Evolutionary conservation across 1,284 basidiomycete species (phyloP), one percentile per base, ranked within the genome.

Genomic region (Microstroma glucosiphilum): DNA sequence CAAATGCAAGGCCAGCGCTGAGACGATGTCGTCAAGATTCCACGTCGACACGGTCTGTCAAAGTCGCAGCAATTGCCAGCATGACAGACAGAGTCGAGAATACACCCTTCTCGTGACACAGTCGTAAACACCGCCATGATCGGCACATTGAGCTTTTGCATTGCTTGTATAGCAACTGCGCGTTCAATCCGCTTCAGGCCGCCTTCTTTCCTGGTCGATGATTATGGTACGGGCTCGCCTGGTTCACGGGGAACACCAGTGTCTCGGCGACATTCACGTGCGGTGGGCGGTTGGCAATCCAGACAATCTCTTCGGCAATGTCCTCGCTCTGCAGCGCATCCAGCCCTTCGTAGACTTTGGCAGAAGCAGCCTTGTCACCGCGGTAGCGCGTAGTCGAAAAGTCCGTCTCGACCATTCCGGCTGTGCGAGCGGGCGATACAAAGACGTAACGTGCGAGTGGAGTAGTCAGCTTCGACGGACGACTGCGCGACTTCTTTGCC

Each of bases 231-330:
- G 43, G 43, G 26, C 51, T 54, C 23, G 75, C 75, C 66, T 77
- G 75, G 58, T 76, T 73, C 6, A 71, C 70, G 6, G 75, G 75
- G 62, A 77, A 68, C 19, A 77, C 63, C 37, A 73, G 59, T 53
- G 64, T 58, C 58, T 76, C 70, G n/a, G 78, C 77, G 40, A 78
- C 62, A 51, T 80, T 77, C 56, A 80, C 78, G 59, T 79, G 77
- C 12, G 71, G 46, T 37, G 76, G 75, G 49, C 92, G 87, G 13
- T 88, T 84, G 19, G 93, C 92, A 19, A 88, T 87, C 92, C 92
- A 99, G 12, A 96, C 92, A 73, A 99, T 94, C 80, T 98, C 92
- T 80, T 98, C 93, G 1, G 94, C 94, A 46, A 78, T 75, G 59
- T 80, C 78, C 1, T 79, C 69, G 41, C 60, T 64, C 11, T 64